A percentile compares a stretch with the other conserved stretches of the same genome.
phyloP scores from a whole-genome alignment of 2,329 filamentous ascomycete species.

The Metarhizium brunneum region DNA sequence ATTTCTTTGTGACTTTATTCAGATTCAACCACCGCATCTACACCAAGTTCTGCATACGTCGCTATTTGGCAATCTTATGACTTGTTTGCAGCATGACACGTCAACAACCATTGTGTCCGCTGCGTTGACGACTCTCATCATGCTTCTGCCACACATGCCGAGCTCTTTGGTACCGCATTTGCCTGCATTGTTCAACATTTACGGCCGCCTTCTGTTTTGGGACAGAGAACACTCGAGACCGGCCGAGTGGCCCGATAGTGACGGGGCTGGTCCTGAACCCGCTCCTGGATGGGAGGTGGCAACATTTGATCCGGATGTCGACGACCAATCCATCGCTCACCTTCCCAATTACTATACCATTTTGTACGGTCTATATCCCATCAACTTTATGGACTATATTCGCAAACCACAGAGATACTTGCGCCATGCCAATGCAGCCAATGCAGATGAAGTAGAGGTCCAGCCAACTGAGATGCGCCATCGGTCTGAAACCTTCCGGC shows the following conservation, averaged over 20 bases:
- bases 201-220: conserved; percentile 73
- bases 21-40: conserved; percentile 69
- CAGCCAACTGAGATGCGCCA: conserved; percentile 70
- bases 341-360: conserved; percentile 71
- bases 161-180: conserved; percentile 59
- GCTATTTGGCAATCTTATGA: conserved; percentile 61
- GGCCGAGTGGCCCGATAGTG: conserved; percentile 20
- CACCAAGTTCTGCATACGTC: conserved; percentile 64
- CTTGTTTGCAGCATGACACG: conserved; percentile 67
- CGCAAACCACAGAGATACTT: conserved; percentile 73
- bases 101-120: conserved; percentile 70
- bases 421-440: conserved; percentile 60
- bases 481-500: conserved; percentile 65
- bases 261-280: conserved; percentile 26
- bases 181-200: conserved; percentile 70
- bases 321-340: conserved; percentile 55
- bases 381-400: conserved; percentile 82
- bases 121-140: conserved; percentile 65
- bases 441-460: conserved; percentile 66
- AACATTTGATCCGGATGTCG: conserved; percentile 49
- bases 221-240: conserved; percentile 42
- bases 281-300: conserved; percentile 52
- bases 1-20: conserved; percentile 64
- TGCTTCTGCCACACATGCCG: conserved; percentile 76
- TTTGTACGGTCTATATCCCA: conserved; percentile 72